Percentiles rank a stretch among this genome's conserved stretches.
phyloP scores from a whole-genome alignment of 768 basidiomycete genomes.

The Melanogaster broomeanus region DNA sequence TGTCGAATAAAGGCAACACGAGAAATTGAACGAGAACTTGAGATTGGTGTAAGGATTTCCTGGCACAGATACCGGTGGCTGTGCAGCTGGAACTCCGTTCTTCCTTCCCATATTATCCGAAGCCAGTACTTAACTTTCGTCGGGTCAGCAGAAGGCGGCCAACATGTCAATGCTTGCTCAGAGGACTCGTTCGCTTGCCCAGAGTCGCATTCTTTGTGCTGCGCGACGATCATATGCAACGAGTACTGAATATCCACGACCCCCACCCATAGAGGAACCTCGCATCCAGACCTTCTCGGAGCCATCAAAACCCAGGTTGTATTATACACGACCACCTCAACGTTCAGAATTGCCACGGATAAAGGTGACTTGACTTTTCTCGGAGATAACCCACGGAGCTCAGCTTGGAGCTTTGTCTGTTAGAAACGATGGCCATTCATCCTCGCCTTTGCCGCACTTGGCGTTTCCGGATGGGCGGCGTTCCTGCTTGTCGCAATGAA shows the following conservation, averaged over 20 bases:
- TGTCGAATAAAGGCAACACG: too few species aligned
- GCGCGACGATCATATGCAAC: slow-evolving; percentile 16
- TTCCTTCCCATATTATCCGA: too few species aligned
- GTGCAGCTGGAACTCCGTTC: too few species aligned
- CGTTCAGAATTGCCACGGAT: slow-evolving; percentile 44
- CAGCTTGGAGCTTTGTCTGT: background rate
- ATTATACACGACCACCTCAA: slow-evolving; percentile 42
- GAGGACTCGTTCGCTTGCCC: slow-evolving; percentile 6
- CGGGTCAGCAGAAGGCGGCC: too few species aligned
- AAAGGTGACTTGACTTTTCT: slow-evolving; percentile 29
- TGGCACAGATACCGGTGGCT: too few species aligned
- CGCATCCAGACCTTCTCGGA: slow-evolving; percentile 42
- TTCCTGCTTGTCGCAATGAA: slow-evolving; percentile 75
- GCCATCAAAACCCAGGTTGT: slow-evolving; percentile 45
- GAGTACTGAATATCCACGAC: slow-evolving; percentile 23
- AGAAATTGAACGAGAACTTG: too few species aligned
- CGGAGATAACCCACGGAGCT: background rate
- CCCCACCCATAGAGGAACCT: slow-evolving; percentile 28
- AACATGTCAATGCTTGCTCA: slow-evolving; percentile 18
- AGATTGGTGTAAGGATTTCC: too few species aligned
- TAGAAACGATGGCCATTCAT: slow-evolving; percentile 59
- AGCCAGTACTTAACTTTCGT: too few species aligned
- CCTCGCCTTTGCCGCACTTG: slow-evolving; percentile 49
- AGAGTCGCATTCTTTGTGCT: slow-evolving; percentile 10
- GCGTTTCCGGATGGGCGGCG: slow-evolving; percentile 62